Evolutionary conservation across 805 yeast species (phyloP), one percentile per base, ranked within the genome.

Genomic region (Tetrapisispora nanseiensis): DNA sequence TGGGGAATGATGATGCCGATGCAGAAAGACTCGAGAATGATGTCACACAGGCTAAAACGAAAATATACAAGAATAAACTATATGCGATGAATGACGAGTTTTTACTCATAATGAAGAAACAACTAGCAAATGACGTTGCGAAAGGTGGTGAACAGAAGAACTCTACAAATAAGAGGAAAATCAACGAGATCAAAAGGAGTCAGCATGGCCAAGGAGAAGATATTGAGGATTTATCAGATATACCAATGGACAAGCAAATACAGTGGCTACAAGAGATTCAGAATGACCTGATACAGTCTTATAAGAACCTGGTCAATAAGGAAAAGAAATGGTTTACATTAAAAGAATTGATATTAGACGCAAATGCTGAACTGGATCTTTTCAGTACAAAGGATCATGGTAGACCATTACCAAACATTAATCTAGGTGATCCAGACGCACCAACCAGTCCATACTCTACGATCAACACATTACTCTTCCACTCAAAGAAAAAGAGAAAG

Each of bases 321-420:
- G 61, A 60, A 38, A 55, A 54, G 33, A 57, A 53, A 43, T 60
- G 64, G 66, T 60, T 60, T 29, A 35, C 52, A 10, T 42, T 56
- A 19, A 59, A 59, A 39, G 66, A 61, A 41, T 28, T 58, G 11
- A 13, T 61, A 27, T 44, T 61, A 9, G 63, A 60, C 33, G 63
- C 66, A 8, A 58, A 57, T 41, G 47, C 54, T 4, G 62, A 60
- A 42, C 44, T 60, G 31, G 66, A 61, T 48, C 44, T 61, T 22
- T 59, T 47, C 42, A 56, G 61, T 36, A 46, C 52, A 15, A 49
- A 48, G 24, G 57, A 53, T 19, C 6, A 18, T 6, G 13, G 33
- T 3, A 21, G 13, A 28, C 8, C 36, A 3, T 15, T 9, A 12
- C 27, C 30, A 3, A 35, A 40, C 9, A 35, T 40, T 24, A 29